Conservation (phyloP, 2,329 filamentous ascomycete genomes). For the Coniochaeta sp. region DNA sequence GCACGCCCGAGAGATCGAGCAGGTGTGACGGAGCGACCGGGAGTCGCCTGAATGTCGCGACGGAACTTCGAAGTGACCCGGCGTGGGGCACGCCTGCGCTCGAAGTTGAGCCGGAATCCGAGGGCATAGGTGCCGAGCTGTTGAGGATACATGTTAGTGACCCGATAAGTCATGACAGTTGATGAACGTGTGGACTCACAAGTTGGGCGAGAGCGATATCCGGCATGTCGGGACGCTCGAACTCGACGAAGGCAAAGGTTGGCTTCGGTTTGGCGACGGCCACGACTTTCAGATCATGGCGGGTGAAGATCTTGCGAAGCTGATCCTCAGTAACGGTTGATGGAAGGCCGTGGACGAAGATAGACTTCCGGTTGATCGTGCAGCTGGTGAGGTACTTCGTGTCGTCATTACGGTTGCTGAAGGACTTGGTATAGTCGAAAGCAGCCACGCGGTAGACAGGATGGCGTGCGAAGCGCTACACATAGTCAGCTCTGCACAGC, state of each 20-base stretch:
- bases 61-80: not conserved
- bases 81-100: not conserved
- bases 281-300: conserved; percentile 20
- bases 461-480: conserved; percentile 11
- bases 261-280: conserved; percentile 16
- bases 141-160: not conserved
- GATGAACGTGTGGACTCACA: not conserved
- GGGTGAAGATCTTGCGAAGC: conserved; percentile 18
- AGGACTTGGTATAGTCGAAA: not conserved
- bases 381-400: conserved; percentile 21
- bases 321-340: conserved; percentile 14
- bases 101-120: not conserved
- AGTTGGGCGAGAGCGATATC: not conserved
- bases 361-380: conserved; percentile 25
- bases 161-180: too few relatives aligned
- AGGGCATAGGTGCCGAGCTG: not conserved
- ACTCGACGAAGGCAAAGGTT: conserved; percentile 22
- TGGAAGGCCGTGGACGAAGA: conserved; percentile 25
- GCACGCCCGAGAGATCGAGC: not conserved
- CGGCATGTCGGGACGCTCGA: conserved; percentile 11
- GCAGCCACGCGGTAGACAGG: not conserved
- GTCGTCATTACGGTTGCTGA: not conserved
- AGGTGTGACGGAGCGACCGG: not conserved
- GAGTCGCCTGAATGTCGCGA: not conserved
- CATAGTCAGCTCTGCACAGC: not conserved